Evolutionary conservation across 2,329 filamentous ascomycete genomes (phyloP), one percentile per base, ranked within the genome.

Genomic region (Cryphonectria parasitica): DNA sequence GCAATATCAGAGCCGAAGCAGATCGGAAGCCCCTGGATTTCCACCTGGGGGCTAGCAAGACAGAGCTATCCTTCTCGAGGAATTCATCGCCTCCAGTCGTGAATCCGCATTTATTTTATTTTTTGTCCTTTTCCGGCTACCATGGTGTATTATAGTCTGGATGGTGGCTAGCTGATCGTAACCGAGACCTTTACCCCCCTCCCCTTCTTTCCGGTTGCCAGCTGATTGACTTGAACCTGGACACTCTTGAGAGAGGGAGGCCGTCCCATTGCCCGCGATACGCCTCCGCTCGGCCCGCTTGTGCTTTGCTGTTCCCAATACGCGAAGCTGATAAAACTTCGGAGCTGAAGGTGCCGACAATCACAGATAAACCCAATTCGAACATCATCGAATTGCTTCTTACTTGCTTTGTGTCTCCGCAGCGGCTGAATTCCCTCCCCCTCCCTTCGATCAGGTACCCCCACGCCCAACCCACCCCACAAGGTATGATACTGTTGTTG

Each of bases 311-410:
- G 25, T 28, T 58, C 25, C 52, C 52, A 56, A 31, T 31, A 6
- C n/a, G n/a, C 10, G 25, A 28, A 56, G 52, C 52, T 58, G 54
- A 58, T 49, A 49, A 19, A 49, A 10, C 7, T 31, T 31, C 54
- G 54, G 54, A 58, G 54, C 54, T 58, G 54, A 58, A 58, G 54
- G 28, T 58, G 54, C 54, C 54, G 54, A 10, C 54, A 11, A 58
- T 58, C n/a, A 31, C 28, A 15, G 54, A 58, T 58, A 58, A 31
- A 58, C 54, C 54, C 54, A 58, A 31, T 31, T 17, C 54, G 54
- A 58, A 17, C 25, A 45, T 5, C 45, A 49, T 58, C 54, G 11
- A 31, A 3, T 28, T 58, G 54, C 54, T n/a, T 45, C n/a, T n/a
- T n/a, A n/a, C n/a, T 45, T 8, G 22, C n/a, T n/a, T 22, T 8